Evolutionary conservation across 495 filamentous ascomycete species (phyloP), one percentile per base, ranked within the genome.

Genomic region (Monascus purpureus): DNA sequence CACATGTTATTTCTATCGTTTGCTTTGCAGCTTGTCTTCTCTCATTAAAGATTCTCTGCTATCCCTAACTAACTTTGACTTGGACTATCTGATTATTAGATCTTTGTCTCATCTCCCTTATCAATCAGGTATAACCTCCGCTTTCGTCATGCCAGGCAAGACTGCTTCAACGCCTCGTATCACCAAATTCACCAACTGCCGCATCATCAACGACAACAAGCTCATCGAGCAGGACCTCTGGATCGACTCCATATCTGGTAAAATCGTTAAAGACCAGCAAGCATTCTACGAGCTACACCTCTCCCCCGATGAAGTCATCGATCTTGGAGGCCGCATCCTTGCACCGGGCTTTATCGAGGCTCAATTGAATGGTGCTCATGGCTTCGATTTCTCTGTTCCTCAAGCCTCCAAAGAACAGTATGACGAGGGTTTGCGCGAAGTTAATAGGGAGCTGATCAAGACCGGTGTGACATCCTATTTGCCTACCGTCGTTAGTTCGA

Each of bases 401-500:
- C 68, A 75, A n/a, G 66, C 75, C 26, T 62, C 69, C 24, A 63
- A 70, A 9, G 47, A 58, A 8, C 59, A 64, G 28, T 92, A 88
- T 48, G 63, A 68, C 28, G 73, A 79, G 44, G 72, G 70, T 12
- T 50, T 90, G 22, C 61, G 65, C 36, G 57, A 67, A 25, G 63
- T 87, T 24, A 86, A 87, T 47, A 69, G 60, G 28, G 64, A 67
- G 17, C 57, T 93, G 27, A 67, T 81, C 12, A 50, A 69, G 31
- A 86, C 80, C 1, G 84, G 84, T 11, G 82, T 93, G 13, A 90
- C 83, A 3, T 82, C 77, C 0, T 93, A 88, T 47, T 52, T 88
- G 14, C 82, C 84, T 6, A 90, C 83, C 0, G 55, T 90, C 4
- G 49, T 64, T 11, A 84, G 77, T 43, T 75, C 80, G 41, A 60